Conservation (phyloP, 1,284 basidiomycete species). For the Ceratobasidium theobromae region DNA sequence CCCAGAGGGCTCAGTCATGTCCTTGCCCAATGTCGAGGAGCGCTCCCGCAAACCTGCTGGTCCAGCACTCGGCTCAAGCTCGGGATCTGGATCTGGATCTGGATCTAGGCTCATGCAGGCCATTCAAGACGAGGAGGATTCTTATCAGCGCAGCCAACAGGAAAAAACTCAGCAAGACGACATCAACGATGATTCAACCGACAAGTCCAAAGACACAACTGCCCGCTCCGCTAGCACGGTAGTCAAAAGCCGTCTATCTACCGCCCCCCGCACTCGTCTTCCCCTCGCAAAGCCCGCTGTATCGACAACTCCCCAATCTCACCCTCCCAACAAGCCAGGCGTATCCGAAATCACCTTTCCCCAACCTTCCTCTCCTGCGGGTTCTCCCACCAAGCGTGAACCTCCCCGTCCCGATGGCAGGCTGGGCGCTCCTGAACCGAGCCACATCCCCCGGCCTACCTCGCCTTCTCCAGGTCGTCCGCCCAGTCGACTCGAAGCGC, state of each 20-base stretch:
- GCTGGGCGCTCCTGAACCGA: neutral
- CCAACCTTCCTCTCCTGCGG: neutral
- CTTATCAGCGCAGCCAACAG: slow-evolving; percentile 1
- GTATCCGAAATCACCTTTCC: slow-evolving; percentile 18
- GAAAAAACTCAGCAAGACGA: slow-evolving; percentile 4
- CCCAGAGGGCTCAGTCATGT: slow-evolving; percentile 2
- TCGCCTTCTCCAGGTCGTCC: neutral
- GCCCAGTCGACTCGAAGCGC: no score
- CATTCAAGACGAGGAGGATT: slow-evolving; percentile 19
- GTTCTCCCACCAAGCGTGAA: neutral
- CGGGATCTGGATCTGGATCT: neutral
- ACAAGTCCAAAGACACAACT: neutral
- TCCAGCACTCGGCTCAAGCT: neutral
- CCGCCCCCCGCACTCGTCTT: slow-evolving; percentile 12
- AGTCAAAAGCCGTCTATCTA: slow-evolving; percentile 11
- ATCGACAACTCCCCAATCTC: neutral
- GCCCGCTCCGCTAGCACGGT: neutral
- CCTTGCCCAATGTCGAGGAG: slow-evolving; percentile 1
- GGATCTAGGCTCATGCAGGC: slow-evolving; percentile 20
- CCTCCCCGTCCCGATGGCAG: neutral
- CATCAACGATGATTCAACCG: neutral
- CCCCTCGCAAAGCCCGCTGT: slow-evolving; percentile 16
- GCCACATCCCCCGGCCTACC: neutral
- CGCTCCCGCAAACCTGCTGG: neutral
- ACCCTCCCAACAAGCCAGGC: neutral